Conservation (phyloP, 495 filamentous ascomycete species). For the Penicillium lividum region DNA sequence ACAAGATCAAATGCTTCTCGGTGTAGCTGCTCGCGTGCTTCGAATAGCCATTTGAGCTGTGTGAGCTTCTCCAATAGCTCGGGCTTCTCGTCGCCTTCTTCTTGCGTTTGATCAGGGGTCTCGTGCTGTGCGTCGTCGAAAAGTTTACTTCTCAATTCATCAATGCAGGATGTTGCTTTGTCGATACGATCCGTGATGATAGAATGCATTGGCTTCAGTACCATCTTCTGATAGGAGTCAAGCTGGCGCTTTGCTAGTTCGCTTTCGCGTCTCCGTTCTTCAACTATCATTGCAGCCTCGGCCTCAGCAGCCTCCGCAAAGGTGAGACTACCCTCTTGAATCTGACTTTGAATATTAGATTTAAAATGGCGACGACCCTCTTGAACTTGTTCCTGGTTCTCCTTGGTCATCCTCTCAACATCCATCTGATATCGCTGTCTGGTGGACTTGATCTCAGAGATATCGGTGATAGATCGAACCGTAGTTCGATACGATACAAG, state of each 20-base stretch:
- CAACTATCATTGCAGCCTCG: conserved; percentile 63
- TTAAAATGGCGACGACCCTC: conserved; percentile 54
- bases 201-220: conserved; percentile 75
- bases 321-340: conserved; percentile 71
- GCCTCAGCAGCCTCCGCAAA: conserved; percentile 81
- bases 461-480: conserved; percentile 75
- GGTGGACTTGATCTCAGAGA: conserved; percentile 68
- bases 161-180: conserved; percentile 64
- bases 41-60: conserved; percentile 95
- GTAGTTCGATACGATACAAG: conserved; percentile 72
- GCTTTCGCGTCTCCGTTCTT: conserved; percentile 60
- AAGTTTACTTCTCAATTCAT: conserved; percentile 67
- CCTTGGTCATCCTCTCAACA: conserved; percentile 36
- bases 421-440: conserved; percentile 58
- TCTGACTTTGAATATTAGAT: conserved; percentile 69
- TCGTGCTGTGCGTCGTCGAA: conserved; percentile 71
- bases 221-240: conserved; percentile 71
- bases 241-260: conserved; percentile 70
- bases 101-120: conserved; percentile 79
- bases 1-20: conserved; percentile 81
- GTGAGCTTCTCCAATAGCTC: conserved; percentile 94
- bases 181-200: conserved; percentile 65
- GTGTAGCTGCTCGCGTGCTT: conserved; percentile 84
- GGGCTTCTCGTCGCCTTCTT: conserved; percentile 93
- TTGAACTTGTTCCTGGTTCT: conserved; percentile 42